Base-by-base conservation (phyloP, 345 rosid species). In the Salix dunnii region DNA sequence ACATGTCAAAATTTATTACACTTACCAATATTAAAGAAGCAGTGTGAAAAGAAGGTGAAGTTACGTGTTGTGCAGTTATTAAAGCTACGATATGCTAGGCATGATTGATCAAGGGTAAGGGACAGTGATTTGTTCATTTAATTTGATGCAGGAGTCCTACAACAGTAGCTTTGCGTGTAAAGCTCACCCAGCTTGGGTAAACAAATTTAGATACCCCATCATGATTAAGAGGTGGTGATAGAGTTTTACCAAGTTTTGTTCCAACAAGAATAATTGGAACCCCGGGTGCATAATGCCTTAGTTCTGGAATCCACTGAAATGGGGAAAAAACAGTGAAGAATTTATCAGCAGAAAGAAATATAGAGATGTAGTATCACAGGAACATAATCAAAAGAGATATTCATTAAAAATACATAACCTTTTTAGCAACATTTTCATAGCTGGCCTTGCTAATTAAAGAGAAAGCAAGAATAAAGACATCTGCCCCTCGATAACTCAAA, bases 401-500 rank as follows among this genome's bases (percentile, higher is more conserved):
- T 43, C n/a, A 17, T 58, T 5, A 36, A 21, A 23, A 6, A 65
- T 48, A 28, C 38, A n/a, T 23, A 76, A 93, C 99, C 96, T 96
- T 96, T 82, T 96, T 96, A 77, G 96, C 88, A 53, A 93, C 92
- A 77, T 96, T 96, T 84, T 96, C 99, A 81, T 93, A 93, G 85
- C 99, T 96, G 76, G 99, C 99, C 87, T 93, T 95, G 92, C 98
- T 95, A 82, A 95, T 93, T 70, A 95, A 92, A 78, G 99, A 93
- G 85, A 93, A 93, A 18, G 97, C 97, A 83, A 95, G 90, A 23
- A 95, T 89, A 86, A 95, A 95, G 75, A 95, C 98, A 83, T 93
- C 99, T 20, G 98, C 99, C 38, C 97, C 99, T 60, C 96, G 97
- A 58, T 95, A 93, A 53, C 98, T 91, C 88, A 93, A 76, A 77